Base-by-base conservation (phyloP, 2,329 filamentous ascomycete genomes). In the Leptodontidium sp. region DNA sequence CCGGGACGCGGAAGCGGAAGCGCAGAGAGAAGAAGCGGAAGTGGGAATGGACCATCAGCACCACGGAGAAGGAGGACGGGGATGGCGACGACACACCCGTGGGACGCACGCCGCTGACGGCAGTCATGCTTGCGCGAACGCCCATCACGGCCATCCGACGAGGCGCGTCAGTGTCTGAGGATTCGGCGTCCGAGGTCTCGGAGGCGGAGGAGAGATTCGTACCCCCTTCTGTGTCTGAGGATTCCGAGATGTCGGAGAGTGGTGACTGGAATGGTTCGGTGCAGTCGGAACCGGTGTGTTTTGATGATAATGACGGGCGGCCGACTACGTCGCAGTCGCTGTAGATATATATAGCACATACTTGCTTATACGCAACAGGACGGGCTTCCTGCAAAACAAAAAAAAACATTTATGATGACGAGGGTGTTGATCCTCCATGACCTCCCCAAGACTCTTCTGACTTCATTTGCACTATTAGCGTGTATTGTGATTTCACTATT, bases 41-140 rank as follows among this genome's bases (percentile, higher is more conserved):
- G 53, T 90, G 88, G 88, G 86, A 88, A 45, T 90, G 88, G 88
- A 90, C 88, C 1, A 89, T 91, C 55, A 70, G 67, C 17, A 73
- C 52, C 17, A 68, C 70, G 1, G 75, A 75, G 50, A 68, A 85
- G 86, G 0, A 69, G 0, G 64, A 52, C 4, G 68, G 85, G 86
- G 0, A 66, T 8, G 64, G n/a, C 4, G 79, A 78, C 1, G 80
- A 79, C 4, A 80, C 82, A 15, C 65, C 69, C 35, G 21, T 58
- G 9, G 63, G 47, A 4, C 68, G 57, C n/a, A 73, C 73, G 4
- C 74, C 75, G 3, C 49, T 70, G 26, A 77, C 75, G n/a, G 74
- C 74, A 0, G 43, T 75, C 11, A 68, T 62, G 49, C 32, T 72
- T 15, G 65, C 69, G 17, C 61, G 68, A 9, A 76, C 70, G 21